Evolutionary conservation across 441 rosid species (phyloP).

Genomic region (Gossypium gossypioides): DNA sequence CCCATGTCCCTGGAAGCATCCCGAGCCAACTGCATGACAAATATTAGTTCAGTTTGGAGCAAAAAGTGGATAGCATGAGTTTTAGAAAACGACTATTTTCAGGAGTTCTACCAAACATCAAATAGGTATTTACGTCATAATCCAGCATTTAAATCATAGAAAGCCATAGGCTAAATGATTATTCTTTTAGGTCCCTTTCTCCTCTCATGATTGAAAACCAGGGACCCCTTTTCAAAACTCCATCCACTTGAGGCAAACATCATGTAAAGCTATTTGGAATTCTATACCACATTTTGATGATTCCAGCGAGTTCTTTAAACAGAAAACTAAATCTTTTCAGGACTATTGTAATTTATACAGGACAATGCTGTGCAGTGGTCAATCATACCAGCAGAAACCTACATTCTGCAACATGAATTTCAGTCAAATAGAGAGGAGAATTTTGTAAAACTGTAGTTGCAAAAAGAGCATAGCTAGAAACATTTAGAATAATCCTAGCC

Average conservation of each 20-base stretch:
- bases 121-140: background rate
- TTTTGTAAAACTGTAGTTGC: background rate
- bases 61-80: background rate
- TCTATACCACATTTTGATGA: background rate
- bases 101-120: background rate
- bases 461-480: background rate
- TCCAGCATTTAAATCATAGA: background rate
- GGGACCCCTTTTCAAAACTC: background rate
- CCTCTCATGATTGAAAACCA: background rate
- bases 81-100: background rate
- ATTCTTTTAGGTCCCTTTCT: background rate
- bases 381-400: background rate
- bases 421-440: background rate
- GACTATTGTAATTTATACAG: background rate
- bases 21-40: slow-evolving; percentile 75
- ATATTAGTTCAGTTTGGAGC: slow-evolving; percentile 6
- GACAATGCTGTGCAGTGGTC: background rate
- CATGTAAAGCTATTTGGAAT: background rate
- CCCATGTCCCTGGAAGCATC: slow-evolving; percentile 99
- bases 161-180: background rate
- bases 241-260: background rate
- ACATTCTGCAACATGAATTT: background rate
- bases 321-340: background rate
- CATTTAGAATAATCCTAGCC: background rate
- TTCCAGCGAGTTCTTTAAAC: background rate